Evolutionary conservation across 768 basidiomycete genomes (phyloP).

Genomic region (Tulasnella sp.): DNA sequence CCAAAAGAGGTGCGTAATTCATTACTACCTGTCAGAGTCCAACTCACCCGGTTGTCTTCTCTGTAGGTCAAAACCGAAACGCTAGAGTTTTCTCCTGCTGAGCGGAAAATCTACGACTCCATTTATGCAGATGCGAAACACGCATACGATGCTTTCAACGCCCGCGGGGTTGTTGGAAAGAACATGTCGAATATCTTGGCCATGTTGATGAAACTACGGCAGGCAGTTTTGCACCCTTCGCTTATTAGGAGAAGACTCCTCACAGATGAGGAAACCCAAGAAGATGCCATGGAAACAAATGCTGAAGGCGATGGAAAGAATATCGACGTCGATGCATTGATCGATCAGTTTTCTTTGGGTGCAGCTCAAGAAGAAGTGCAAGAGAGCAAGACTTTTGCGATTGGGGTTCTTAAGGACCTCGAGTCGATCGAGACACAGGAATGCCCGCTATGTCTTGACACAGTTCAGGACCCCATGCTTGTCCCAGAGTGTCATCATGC

Average conservation of each 20-base stretch:
- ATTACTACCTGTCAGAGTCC: constrained; percentile 9
- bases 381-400: constrained; percentile 45
- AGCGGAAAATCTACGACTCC: constrained; percentile 84
- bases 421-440: constrained; percentile 51
- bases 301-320: background rate
- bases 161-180: constrained; percentile 70
- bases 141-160: constrained; percentile 73
- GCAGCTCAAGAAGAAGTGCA: constrained; percentile 36
- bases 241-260: constrained; percentile 54
- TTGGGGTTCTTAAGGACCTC: constrained; percentile 54
- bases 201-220: constrained; percentile 90
- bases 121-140: constrained; percentile 75
- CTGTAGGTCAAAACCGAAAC: constrained; percentile 61
- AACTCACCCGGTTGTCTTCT: constrained; percentile 3
- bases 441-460: constrained; percentile 79
- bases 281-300: constrained; percentile 35
- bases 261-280: constrained; percentile 38
- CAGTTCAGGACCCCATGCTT: constrained; percentile 64
- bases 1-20: constrained; percentile 62
- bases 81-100: constrained; percentile 75
- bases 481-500: constrained; percentile 74
- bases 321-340: constrained; percentile 53
- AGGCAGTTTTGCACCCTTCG: constrained; percentile 86
- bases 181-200: constrained; percentile 87
- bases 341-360: constrained; percentile 45